A percentile compares a stretch with the other conserved stretches of the same genome.
Evolutionary conservation across 2,329 filamentous ascomycete species (phyloP).

Genomic region (Arthroderma sp.): DNA sequence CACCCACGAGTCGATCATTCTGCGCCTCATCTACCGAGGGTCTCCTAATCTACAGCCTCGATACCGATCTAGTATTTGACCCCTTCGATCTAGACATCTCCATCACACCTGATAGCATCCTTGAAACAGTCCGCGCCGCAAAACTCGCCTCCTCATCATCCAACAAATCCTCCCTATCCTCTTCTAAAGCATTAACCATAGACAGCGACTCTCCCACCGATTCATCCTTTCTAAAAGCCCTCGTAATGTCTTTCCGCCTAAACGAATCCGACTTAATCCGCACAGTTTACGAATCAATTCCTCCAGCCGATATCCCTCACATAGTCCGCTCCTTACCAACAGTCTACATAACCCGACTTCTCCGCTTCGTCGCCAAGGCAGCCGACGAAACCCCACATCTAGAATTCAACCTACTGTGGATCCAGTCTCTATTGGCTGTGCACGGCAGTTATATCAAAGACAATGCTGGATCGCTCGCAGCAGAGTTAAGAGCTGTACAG

Average conservation of each 20-base stretch:
- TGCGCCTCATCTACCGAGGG: conserved; percentile 93
- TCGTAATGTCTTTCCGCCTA: conserved; percentile 94
- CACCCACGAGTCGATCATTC: conserved; percentile 77
- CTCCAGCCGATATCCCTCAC: conserved; percentile 58
- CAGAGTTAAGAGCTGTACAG: conserved; percentile 72
- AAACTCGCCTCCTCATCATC: conserved; percentile 19
- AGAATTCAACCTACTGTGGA: conserved; percentile 89
- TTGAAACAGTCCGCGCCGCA: conserved; percentile 52
- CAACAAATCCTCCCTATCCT: not conserved
- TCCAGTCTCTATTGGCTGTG: conserved; percentile 64
- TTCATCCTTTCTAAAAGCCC: conserved; percentile 62
- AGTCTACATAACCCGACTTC: conserved; percentile 72
- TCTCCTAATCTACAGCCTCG: conserved; percentile 81
- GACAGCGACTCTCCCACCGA: conserved; percentile 46
- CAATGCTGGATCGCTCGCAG: conserved; percentile 62
- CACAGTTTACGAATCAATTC: conserved; percentile 73
- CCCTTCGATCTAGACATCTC: conserved; percentile 92
- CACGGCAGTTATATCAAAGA: conserved; percentile 80
- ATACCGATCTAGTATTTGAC: conserved; percentile 74
- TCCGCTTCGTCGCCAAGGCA: conserved; percentile 78
- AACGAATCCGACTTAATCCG: conserved; percentile 74
- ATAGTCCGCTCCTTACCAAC: conserved; percentile 67
- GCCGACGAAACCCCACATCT: conserved; percentile 85
- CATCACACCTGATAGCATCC: conserved; percentile 75
- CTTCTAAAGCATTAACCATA: not conserved